Conservation (phyloP, 2,329 filamentous ascomycete species). For the Nannizziopsis arthrosporioides region DNA sequence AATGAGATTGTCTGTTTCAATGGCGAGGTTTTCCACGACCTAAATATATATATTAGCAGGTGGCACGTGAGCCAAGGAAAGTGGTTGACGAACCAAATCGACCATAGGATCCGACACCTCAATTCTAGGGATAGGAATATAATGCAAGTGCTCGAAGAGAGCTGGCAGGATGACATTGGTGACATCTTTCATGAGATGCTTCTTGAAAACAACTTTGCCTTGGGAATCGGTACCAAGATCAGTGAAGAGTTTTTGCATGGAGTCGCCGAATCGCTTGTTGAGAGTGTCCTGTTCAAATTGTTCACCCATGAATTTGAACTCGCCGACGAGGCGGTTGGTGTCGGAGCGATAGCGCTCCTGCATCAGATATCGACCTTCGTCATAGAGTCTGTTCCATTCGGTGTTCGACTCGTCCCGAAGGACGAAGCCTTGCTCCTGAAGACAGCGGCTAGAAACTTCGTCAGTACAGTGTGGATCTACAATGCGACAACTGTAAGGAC, state of each 20-base stretch:
- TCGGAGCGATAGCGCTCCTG: slow-evolving; percentile 78
- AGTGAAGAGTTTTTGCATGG: slow-evolving; percentile 72
- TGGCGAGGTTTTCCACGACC: slow-evolving; percentile 82
- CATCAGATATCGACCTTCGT: slow-evolving; percentile 73
- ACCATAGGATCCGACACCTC: slow-evolving; percentile 77
- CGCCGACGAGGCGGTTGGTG: slow-evolving; percentile 75
- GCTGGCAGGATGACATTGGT: slow-evolving; percentile 75
- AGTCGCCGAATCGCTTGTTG: slow-evolving; percentile 67
- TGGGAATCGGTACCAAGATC: slow-evolving; percentile 80
- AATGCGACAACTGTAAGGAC: not conserved
- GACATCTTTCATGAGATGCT: slow-evolving; percentile 79
- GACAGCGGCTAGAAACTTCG: slow-evolving; percentile 48
- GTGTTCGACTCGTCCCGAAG: slow-evolving; percentile 66
- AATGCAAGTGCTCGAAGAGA: slow-evolving; percentile 72
- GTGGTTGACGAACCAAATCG: slow-evolving; percentile 47
- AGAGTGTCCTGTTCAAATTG: slow-evolving; percentile 83
- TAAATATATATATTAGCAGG: slow-evolving; percentile 10
- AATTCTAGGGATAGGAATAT: slow-evolving; percentile 86
- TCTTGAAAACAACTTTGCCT: slow-evolving; percentile 83
- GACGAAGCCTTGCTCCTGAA: slow-evolving; percentile 84
- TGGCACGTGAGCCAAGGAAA: not conserved
- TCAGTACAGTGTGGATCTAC: not conserved
- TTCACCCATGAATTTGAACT: slow-evolving; percentile 76
- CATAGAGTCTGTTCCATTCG: slow-evolving; percentile 76
- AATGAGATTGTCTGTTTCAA: slow-evolving; percentile 94